phyloP scores from a whole-genome alignment of 441 rosid species.

The Pelargonium citronellum region DNA sequence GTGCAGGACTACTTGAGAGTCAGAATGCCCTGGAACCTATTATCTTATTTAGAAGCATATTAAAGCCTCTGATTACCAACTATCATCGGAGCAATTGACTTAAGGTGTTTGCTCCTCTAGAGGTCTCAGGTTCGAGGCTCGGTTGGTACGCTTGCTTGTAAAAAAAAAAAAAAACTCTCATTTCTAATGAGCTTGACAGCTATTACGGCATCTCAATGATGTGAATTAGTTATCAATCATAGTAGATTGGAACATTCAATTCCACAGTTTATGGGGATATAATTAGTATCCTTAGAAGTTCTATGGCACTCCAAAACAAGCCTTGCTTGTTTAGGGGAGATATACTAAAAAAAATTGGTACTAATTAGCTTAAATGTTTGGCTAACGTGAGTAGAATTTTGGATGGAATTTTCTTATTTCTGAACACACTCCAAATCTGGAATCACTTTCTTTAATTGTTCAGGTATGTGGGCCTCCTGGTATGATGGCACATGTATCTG shows the following conservation, averaged over 20 bases:
- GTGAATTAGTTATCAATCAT: neutral
- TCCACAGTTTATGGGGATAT: neutral
- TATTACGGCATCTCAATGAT: neutral
- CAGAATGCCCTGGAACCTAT: neutral
- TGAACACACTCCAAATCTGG: neutral
- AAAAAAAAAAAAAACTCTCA: no score
- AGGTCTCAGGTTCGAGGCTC: no score
- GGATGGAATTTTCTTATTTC: no score
- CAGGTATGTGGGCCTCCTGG: conserved; percentile 99
- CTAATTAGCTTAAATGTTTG: no score
- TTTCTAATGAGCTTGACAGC: no score
- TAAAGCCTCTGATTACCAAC: no score
- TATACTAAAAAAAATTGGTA: neutral
- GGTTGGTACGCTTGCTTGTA: no score
- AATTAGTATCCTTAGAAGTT: neutral
- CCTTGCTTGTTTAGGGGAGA: neutral
- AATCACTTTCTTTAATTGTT: conserved; percentile 9
- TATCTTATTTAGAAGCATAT: neutral
- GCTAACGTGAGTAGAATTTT: no score
- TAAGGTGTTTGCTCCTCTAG: no score
- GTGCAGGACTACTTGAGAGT: neutral
- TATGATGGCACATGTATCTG: conserved; percentile 93
- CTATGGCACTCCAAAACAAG: neutral
- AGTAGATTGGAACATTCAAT: neutral
- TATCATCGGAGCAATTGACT: no score